phyloP scores from a whole-genome alignment of 768 basidiomycete genomes.

The Asterophora parasitica region DNA sequence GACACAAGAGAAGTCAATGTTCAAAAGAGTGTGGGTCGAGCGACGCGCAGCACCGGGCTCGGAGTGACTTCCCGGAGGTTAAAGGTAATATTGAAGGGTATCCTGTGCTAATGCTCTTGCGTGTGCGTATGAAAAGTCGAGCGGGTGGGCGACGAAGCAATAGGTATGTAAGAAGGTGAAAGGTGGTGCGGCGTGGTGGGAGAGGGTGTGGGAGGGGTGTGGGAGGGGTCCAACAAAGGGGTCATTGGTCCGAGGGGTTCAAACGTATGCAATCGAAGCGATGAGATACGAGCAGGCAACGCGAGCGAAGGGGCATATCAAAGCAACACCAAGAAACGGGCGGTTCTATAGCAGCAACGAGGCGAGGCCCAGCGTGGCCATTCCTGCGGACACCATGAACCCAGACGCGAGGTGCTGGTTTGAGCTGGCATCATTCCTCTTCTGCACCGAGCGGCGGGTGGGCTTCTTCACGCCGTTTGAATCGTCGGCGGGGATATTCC shows the following conservation, averaged over 20 bases:
- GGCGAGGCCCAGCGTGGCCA: conserved; percentile 24
- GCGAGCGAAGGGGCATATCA: conserved; percentile 3
- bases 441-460: conserved; percentile 15
- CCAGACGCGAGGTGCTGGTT: conserved; percentile 20
- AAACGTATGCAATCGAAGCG: conserved; percentile 16
- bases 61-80: not conserved
- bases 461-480: conserved; percentile 20
- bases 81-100: conserved; percentile 16
- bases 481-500: conserved; percentile 38
- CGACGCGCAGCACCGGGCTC: conserved; percentile 1
- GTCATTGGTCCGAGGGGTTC: conserved; percentile 13
- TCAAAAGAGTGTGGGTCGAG: conserved; percentile 10
- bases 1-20: not conserved
- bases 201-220: not conserved
- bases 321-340: conserved; percentile 4
- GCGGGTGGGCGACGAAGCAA: conserved; percentile 2
- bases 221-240: conserved; percentile 5
- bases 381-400: conserved; percentile 23
- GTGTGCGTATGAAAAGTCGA: conserved; percentile 8
- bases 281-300: conserved; percentile 13
- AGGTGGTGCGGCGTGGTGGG: not conserved
- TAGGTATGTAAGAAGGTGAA: conserved; percentile 1
- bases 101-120: conserved; percentile 16
- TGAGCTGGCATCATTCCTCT: conserved; percentile 21
- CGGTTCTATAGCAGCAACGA: conserved; percentile 28